phyloP scores from a whole-genome alignment of 345 rosid genomes.

The Lepidium africanum region DNA sequence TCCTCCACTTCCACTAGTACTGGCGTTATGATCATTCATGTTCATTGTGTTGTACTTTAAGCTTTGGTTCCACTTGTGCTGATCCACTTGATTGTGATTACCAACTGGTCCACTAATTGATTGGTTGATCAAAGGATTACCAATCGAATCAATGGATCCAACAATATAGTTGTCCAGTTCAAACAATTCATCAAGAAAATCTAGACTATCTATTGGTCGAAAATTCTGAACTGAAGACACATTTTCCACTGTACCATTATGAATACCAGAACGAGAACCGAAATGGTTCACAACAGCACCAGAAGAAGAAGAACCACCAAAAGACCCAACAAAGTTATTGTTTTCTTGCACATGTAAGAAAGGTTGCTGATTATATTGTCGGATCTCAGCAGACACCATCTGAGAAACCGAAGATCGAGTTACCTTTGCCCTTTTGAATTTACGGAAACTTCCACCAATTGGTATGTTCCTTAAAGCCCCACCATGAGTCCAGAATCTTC shows the following conservation, averaged over 20 bases:
- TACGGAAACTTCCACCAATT: slow-evolving; percentile 1
- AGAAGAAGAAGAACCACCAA: slow-evolving; percentile 5
- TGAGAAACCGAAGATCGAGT: not conserved
- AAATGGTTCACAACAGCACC: not conserved
- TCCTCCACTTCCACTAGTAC: not conserved
- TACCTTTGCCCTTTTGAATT: not conserved
- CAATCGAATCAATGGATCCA: not conserved
- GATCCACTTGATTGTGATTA: not conserved
- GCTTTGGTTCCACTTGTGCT: not conserved
- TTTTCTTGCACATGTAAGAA: not conserved
- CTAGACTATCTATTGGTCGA: not conserved
- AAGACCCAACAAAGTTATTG: not conserved
- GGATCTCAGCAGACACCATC: not conserved
- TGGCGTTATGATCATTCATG: not conserved
- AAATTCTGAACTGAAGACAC: not conserved
- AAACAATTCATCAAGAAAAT: not conserved
- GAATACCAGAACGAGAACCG: not conserved
- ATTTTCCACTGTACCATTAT: not conserved
- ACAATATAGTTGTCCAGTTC: not conserved
- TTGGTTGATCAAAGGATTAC: slow-evolving; percentile 11
- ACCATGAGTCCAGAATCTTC: slow-evolving; percentile 26
- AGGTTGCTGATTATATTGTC: not conserved
- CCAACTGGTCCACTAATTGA: not conserved
- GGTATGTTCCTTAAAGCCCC: slow-evolving; percentile 18
- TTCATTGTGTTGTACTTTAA: not conserved